These are phyloP conservation scores for Zygosaccharomyces sapae DNA, from an alignment of 1,139 yeast species.

Conservation along the genomic window DNA sequence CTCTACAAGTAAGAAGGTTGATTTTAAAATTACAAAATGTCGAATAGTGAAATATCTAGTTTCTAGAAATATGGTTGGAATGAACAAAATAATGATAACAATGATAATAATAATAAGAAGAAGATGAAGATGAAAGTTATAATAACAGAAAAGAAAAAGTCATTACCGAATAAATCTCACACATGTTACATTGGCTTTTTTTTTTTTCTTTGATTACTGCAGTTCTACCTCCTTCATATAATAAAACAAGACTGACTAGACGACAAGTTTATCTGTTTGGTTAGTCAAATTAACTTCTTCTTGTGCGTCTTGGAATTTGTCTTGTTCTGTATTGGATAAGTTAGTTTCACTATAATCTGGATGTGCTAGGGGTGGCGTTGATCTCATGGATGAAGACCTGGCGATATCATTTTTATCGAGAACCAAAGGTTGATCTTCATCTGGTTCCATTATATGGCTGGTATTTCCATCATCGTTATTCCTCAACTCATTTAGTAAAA, in stretches of 20 bases:
- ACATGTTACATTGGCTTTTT: conserved; percentile 5
- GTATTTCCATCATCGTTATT: conserved; percentile 21
- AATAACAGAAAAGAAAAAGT: conserved; percentile 1
- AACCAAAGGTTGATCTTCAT: conserved; percentile 35
- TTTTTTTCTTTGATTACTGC: neutral
- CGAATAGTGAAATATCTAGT: too few relatives aligned
- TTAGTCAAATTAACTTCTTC: conserved; percentile 25
- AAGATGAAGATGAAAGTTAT: too few relatives aligned
- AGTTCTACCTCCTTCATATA: neutral
- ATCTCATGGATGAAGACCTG: conserved; percentile 26
- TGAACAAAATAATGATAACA: too few relatives aligned
- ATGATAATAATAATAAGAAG: neutral
- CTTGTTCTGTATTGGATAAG: conserved; percentile 15
- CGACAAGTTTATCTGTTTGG: conserved; percentile 11
- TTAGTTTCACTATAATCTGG: conserved; percentile 6
- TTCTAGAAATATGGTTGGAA: too few relatives aligned
- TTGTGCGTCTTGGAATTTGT: conserved; percentile 32
- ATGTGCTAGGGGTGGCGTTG: conserved; percentile 15
- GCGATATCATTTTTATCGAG: conserved; percentile 33
- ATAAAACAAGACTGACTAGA: neutral
- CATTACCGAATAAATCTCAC: neutral
- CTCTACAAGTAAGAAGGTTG: too few relatives aligned
- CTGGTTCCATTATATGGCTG: conserved; percentile 32
- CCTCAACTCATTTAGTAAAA: conserved; percentile 32
- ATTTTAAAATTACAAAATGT: neutral